Evolutionary conservation across 2,329 filamentous ascomycete genomes (phyloP).

Genomic region (Beauveria scarabaeidicola): DNA sequence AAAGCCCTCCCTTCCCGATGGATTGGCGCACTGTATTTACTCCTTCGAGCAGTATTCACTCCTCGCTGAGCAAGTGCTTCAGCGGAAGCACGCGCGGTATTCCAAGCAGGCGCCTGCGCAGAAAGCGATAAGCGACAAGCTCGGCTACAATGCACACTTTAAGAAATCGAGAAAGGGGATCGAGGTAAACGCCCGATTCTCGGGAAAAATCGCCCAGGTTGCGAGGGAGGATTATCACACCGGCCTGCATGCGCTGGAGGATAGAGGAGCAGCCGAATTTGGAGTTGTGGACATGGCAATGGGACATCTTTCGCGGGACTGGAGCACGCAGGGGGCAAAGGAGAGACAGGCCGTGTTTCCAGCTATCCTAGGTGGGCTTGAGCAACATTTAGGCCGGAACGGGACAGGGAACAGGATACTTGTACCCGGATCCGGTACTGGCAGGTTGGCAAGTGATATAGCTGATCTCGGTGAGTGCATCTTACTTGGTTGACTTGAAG

Average conservation of each 20-base stretch:
- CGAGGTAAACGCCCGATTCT: neutral
- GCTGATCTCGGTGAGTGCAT: neutral
- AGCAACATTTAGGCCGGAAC: neutral
- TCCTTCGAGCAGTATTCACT: neutral
- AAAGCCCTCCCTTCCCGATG: neutral
- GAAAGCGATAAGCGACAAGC: neutral
- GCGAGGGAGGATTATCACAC: neutral
- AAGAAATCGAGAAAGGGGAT: neutral
- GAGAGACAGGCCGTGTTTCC: neutral
- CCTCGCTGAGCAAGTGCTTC: neutral
- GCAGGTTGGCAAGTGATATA: neutral
- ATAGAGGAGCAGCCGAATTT: neutral
- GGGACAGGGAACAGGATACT: neutral
- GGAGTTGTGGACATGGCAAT: neutral
- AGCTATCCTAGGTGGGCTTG: neutral
- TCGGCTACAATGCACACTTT: neutral
- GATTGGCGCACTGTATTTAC: neutral
- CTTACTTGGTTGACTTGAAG: neutral
- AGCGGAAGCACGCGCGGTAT: neutral
- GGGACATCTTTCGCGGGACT: neutral
- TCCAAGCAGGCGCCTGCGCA: neutral
- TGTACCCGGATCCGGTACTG: neutral
- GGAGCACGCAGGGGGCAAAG: neutral
- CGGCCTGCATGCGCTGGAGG: neutral
- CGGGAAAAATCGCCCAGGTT: neutral